Conservation (phyloP, 2,329 filamentous ascomycete genomes). For the Alternaria sp. region DNA sequence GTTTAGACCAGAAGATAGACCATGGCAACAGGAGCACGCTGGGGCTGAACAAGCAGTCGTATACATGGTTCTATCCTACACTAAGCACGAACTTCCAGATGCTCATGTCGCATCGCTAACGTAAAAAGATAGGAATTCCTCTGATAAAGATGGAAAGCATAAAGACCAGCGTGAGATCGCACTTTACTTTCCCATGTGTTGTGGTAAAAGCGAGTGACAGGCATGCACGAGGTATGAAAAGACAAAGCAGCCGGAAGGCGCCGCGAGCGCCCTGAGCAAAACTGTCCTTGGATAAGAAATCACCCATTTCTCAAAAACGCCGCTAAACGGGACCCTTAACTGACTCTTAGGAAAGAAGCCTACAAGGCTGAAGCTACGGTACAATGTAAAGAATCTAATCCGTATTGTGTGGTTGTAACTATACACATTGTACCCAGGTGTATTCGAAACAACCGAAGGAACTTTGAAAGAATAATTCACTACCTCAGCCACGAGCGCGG, state of each 20-base stretch:
- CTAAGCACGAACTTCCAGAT: neutral
- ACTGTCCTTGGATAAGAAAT: neutral
- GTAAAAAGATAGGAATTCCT: neutral
- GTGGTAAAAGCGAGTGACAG: neutral
- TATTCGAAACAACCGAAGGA: neutral
- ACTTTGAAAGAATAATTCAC: neutral
- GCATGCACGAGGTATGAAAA: neutral
- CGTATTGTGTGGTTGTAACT: neutral
- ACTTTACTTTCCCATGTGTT: neutral
- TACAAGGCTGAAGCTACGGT: neutral
- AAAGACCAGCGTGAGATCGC: neutral
- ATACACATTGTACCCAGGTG: neutral
- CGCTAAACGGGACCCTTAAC: neutral
- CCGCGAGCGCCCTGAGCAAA: neutral
- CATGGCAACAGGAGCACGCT: neutral
- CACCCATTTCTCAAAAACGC: constrained; percentile 1
- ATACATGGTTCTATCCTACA: constrained; percentile 2
- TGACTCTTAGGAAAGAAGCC: neutral
- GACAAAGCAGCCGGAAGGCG: neutral
- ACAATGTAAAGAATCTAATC: neutral
- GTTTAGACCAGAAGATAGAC: neutral
- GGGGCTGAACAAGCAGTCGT: neutral
- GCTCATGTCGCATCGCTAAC: neutral
- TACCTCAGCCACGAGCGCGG: constrained; percentile 20
- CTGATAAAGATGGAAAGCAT: neutral